A percentile compares a stretch with the other conserved stretches of the same genome.
phyloP scores from a whole-genome alignment of 2,329 filamentous ascomycete genomes.

The Hymenoscyphus fraxineus region DNA sequence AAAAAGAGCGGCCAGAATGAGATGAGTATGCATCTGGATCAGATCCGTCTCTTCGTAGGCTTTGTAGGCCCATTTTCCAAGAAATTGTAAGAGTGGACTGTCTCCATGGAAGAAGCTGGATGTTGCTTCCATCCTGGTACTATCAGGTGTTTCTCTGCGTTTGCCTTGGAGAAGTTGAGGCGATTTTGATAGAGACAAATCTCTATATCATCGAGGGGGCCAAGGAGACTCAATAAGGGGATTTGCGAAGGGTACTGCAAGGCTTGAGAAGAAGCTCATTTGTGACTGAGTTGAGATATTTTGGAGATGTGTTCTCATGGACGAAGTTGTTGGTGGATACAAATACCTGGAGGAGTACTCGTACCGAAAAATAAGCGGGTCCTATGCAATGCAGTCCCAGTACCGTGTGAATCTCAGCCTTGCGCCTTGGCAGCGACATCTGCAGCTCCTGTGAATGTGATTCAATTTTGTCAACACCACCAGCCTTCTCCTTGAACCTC shows the following conservation, averaged over 20 bases:
- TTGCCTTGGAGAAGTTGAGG: too few species aligned
- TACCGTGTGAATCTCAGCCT: neutral
- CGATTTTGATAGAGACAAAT: neutral
- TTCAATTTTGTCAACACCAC: neutral
- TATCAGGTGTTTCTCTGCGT: neutral
- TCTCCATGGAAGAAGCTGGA: slow-evolving; percentile 22
- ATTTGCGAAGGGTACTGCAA: neutral
- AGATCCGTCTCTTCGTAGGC: slow-evolving; percentile 26
- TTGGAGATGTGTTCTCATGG: neutral
- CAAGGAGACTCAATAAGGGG: neutral
- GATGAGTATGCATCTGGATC: slow-evolving; percentile 41
- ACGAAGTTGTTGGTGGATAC: neutral
- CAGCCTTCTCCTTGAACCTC: neutral
- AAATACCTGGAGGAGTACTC: too few species aligned
- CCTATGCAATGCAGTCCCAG: too few species aligned
- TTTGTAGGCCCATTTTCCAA: slow-evolving; percentile 26
- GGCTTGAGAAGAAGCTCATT: neutral
- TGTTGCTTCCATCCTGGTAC: slow-evolving; percentile 16
- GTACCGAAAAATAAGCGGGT: too few species aligned
- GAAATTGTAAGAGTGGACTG: slow-evolving; percentile 24
- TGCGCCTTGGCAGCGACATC: neutral
- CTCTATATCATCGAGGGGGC: neutral
- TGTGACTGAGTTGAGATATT: neutral
- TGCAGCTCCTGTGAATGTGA: neutral
- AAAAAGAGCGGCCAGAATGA: slow-evolving; percentile 67